Percentiles rank a stretch among this genome's conserved stretches.
Evolutionary conservation across 768 basidiomycete species (phyloP).

Genomic region (Mycena venus): DNA sequence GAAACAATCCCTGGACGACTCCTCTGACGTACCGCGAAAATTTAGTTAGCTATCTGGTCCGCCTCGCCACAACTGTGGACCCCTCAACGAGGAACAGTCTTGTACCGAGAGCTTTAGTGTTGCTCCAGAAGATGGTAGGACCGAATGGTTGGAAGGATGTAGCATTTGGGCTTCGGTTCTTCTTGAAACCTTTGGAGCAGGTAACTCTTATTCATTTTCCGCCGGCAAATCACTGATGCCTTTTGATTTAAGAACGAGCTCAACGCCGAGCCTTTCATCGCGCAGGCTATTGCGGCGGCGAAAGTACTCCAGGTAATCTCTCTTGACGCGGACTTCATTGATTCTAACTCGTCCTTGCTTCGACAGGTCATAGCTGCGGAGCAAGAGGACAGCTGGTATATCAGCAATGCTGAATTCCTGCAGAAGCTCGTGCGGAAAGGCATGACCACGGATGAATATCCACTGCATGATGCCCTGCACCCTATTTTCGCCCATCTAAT

Average conservation of each 20-base stretch:
- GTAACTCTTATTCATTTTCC: conserved; percentile 53
- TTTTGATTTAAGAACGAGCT: conserved; percentile 72
- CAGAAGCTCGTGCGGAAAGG: conserved; percentile 92
- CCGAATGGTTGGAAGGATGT: conserved; percentile 92
- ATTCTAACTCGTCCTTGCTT: background rate
- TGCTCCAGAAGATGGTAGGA: conserved; percentile 85
- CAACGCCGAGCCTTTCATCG: conserved; percentile 71
- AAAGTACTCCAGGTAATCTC: conserved; percentile 77
- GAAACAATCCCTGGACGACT: conserved; percentile 70
- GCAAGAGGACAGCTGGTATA: conserved; percentile 88
- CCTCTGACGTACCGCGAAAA: conserved; percentile 88
- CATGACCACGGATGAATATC: conserved; percentile 82
- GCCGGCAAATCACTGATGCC: conserved; percentile 18
- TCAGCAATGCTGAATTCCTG: conserved; percentile 75
- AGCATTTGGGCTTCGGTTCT: conserved; percentile 91
- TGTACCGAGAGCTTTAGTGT: conserved; percentile 71
- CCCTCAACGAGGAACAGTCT: conserved; percentile 61
- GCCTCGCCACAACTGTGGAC: conserved; percentile 82
- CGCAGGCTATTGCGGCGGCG: conserved; percentile 82
- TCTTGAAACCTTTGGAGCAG: conserved; percentile 86
- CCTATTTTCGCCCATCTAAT: conserved; percentile 88
- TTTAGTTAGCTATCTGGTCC: conserved; percentile 96
- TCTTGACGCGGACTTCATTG: background rate
- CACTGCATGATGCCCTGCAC: conserved; percentile 84
- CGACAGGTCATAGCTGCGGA: conserved; percentile 76